Evolutionary conservation across 352 stramenopile genomes (phyloP), one percentile per base, ranked within the genome.

Genomic region (Globisporangium okanoganense): DNA sequence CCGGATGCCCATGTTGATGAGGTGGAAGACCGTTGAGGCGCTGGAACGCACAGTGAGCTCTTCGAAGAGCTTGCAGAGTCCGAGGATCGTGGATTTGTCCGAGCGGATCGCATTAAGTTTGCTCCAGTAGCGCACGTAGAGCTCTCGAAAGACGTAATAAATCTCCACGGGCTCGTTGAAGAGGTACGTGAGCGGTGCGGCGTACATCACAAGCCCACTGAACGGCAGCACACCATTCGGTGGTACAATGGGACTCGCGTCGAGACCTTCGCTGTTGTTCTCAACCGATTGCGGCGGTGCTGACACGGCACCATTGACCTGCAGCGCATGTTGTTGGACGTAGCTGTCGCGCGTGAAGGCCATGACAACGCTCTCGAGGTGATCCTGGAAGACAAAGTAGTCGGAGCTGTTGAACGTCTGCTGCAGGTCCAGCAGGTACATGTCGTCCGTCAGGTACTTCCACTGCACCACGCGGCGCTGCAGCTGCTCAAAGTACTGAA

Each of bases 371-470:
- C 70, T 85, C 58, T 85, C 72, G 44, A 94, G 72, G 31, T 85
- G 72, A 44, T 92, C 84, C 64, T 92, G 76, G 55, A 94, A 94
- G 54, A 90, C 79, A 65, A 94, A 92, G 55, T 92, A 91, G 59
- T 94, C 81, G 36, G 66, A 87, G 58, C 76, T 88, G 72, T 91
- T 74, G 51, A 87, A 77, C 4, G 78, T 77, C 52, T 88, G 82
- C 69, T 92, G 80, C n/a, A 92, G 72, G 48, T 94, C 84, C 18
- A 94, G 71, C 50, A 87, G 63, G 64, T 91, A 92, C 76, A 94
- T 88, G 64, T 85, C 77, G 58, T 92, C 84, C 0, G 80, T 92
- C 47, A 87, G 67, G 51, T 85, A 88, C 5, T 57, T 72, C 69
- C 66, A 82, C 18, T 64, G 51, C 13, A 44, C 33, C 5, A 70